Conservation (phyloP, 192 early-diverging fungal genomes). For the Backusella sp. region DNA sequence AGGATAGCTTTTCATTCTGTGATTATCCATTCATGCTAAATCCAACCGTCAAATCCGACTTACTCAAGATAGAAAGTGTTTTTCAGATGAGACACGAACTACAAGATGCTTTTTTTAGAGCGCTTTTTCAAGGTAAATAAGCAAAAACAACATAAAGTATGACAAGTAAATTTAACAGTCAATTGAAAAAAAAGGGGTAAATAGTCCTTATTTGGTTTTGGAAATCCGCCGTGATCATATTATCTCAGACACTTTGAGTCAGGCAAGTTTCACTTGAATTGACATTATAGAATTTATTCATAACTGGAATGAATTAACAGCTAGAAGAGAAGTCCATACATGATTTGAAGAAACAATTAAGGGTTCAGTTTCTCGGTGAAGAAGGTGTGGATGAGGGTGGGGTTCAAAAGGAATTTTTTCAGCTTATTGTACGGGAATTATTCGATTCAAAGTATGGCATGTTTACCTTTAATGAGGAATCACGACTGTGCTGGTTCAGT, state of each 20-base stretch:
- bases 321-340: slow-evolving; percentile 76
- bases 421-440: slow-evolving; percentile 85
- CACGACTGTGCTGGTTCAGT: slow-evolving; percentile 75
- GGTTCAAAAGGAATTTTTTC: slow-evolving; percentile 97
- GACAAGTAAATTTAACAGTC: neutral
- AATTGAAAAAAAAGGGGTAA: slow-evolving; percentile 50
- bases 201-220: slow-evolving; percentile 69
- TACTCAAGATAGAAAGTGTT: slow-evolving; percentile 71
- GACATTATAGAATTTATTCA: neutral
- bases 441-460: slow-evolving; percentile 94
- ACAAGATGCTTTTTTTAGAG: slow-evolving; percentile 78
- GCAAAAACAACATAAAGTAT: too few relatives aligned
- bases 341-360: slow-evolving; percentile 88
- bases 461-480: slow-evolving; percentile 71
- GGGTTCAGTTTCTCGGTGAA: slow-evolving; percentile 90
- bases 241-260: slow-evolving; percentile 66
- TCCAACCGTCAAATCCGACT: slow-evolving; percentile 70
- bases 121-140: slow-evolving; percentile 55
- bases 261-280: slow-evolving; percentile 20
- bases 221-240: slow-evolving; percentile 71
- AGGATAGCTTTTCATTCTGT: slow-evolving; percentile 64
- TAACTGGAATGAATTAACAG: slow-evolving; percentile 36
- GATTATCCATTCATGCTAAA: slow-evolving; percentile 74
- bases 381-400: slow-evolving; percentile 96
- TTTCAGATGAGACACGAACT: slow-evolving; percentile 67